Evolutionary conservation across 2,329 filamentous ascomycete species (phyloP), one percentile per base, ranked within the genome.

Genomic region (Lecanoromycetidae sp.): DNA sequence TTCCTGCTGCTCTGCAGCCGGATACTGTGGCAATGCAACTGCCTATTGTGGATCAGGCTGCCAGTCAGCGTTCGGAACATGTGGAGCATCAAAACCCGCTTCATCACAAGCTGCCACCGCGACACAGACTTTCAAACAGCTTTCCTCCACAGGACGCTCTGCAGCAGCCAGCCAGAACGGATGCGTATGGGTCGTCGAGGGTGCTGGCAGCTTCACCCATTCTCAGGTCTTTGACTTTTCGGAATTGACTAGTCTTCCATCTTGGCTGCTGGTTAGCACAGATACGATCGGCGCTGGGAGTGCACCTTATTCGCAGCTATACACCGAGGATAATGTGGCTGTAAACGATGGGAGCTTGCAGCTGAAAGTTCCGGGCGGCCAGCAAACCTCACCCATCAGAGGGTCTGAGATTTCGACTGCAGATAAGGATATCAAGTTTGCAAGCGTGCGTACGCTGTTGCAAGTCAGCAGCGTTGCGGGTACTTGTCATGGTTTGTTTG

Each of bases 1-100:
- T 26, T 17, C 29, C 19, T 57, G 55, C 37, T 57, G 55, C 32
- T 57, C 55, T 5, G 15, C 27, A 6, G 35, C 47, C 27, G 55
- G 51, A 23, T 52, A 38, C 27, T 52, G 51, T 30, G 51, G 47
- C 8, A 44, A 41, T n/a, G 15, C 41, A 13, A 30, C 19, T 4
- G 41, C 13, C 2, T 49, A 44, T 23, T 49, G 47, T 22, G 47
- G 27, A 15, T 13, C 36, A 13, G 47, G 42, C 15, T 49, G 47
- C 23, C 47, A 49, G 12, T 26, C 47, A 2, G 42, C 34, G 17
- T 49, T 40, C 26, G 47, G 47, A 20, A 40, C n/a, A 17, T 49
- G 47, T 17, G 23, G 20, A 20, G 10, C 13, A 17, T 29, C 36
- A 17, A 12, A 7, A 10, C 19, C 25, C 12, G 5, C 36, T 19